Evolutionary conservation across 192 early-diverging fungal species (phyloP), one percentile per base, ranked within the genome.

Genomic region (Phycomyces nitens): DNA sequence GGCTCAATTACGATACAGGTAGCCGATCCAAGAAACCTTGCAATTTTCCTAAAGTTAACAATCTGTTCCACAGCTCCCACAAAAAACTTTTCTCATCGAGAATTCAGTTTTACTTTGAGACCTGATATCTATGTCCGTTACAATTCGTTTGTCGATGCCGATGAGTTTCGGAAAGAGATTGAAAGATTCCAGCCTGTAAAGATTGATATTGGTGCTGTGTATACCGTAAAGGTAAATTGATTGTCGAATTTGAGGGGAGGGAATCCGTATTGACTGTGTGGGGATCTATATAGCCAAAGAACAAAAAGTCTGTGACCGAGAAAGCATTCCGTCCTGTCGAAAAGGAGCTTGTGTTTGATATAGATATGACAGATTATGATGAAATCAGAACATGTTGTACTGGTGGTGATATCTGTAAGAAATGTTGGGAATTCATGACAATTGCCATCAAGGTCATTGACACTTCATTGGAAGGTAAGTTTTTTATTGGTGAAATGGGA

Each of bases 301-400:
- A 97, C 47, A 92, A 88, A 55, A 94, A 91, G 67, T 80, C 83
- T 20, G 72, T 94, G 16, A 69, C 74, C 39, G 80, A 89, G 1
- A 81, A 83, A 5, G 87, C 84, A 8, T 94, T 96, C 66, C 70
- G 79, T 11, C 90, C 97, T 0, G 72, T 87, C 10, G 79, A 92
- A 56, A 89, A 94, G 62, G 97, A 99, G 69, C 77, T 99, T 42
- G 92, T 99, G 27, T 94, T 99, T 83, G 97, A 99, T 88, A 96
- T 99, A 62, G 97, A 99, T 82, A 94, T 99, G 94, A 96, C 94
- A 0, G 97, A 99, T 76, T 99, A 99, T 66, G 96, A 99, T 73
- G 95, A 97, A 34, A 84, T 99, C 49, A 83, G 96, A 47, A 96
- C 93, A 7, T 99, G 96, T 71, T 98, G 94, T 80, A 88, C 77